Conservation (phyloP, 331 rosid species). For the Ulmus americana region DNA sequence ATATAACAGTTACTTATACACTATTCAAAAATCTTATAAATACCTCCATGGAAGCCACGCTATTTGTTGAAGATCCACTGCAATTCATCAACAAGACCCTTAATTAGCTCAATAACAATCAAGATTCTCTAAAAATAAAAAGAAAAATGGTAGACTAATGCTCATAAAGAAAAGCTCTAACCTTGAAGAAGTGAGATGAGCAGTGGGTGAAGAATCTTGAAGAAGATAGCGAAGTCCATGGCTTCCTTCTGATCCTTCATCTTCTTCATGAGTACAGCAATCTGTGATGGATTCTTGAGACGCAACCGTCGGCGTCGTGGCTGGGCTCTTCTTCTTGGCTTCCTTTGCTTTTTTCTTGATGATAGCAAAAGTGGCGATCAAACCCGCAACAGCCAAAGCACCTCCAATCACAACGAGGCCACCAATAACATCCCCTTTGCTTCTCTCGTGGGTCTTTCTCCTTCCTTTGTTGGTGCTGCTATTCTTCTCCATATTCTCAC, state of each 20-base stretch:
- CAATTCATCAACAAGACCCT: background rate
- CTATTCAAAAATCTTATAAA: constrained; percentile 19
- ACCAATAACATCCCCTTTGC: constrained; percentile 1
- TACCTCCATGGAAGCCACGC: background rate
- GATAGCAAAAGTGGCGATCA: constrained; percentile 5
- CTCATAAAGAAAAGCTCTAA: background rate
- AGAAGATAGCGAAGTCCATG: constrained; percentile 14
- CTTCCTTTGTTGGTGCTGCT: background rate
- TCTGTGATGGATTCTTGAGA: background rate
- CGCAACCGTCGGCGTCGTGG: no score
- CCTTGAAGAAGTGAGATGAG: constrained; percentile 1
- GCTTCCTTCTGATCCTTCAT: background rate
- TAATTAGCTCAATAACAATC: background rate
- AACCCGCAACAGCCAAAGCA: constrained; percentile 18
- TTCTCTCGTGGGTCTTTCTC: background rate
- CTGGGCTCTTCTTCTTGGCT: background rate
- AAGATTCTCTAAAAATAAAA: background rate
- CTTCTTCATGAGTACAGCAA: background rate
- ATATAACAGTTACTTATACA: background rate
- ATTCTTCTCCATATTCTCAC: constrained; percentile 21
- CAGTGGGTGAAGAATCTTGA: background rate
- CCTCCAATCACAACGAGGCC: constrained; percentile 22
- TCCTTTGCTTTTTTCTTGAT: background rate
- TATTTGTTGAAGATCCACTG: background rate
- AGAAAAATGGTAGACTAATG: background rate